Base-by-base conservation (phyloP, 805 yeast genomes). In the Metschnikowia continentalis region DNA sequence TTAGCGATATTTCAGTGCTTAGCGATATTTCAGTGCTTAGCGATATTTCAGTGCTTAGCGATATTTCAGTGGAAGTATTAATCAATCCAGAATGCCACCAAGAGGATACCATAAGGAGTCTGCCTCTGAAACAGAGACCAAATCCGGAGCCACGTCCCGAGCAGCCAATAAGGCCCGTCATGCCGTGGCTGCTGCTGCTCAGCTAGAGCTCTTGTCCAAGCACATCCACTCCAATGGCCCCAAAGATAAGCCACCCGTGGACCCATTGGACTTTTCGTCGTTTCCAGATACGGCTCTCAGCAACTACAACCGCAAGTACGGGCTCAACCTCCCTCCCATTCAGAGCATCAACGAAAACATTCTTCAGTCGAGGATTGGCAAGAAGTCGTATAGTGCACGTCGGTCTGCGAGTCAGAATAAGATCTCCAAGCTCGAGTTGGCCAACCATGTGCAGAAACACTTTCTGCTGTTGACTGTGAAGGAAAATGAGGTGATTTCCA, bases 401-500 rank as follows among this genome's bases (percentile, higher is more conserved):
- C 58, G 55, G 45, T 49, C 57, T 7, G 56, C 64, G 37, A 64
- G 64, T 19, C 38, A 32, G 17, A 73, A 73, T 43, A 68, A 88
- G 42, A 73, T 84, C 7, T 61, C 82, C 43, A 86, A 84, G 64
- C 70, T 70, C 3, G 88, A 83, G 54, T 74, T 86, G 32, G 86
- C 89, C 0, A 66, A 65, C 2, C 77, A 76, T 23, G 82, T 84
- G 23, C 84, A 82, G 67, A 79, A 77, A 49, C 97, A 92, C 66
- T 89, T 91, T 59, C 60, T 76, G 55, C 72, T 65, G 47, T 53
- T 72, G 23, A 76, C 79, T 11, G 82, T 83, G 3, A 83, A 88
- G 59, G 99, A 92, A 62, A 82, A 85, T 51, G 98, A 92, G 60
- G 82, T 87, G 32, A 83, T 92, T 37, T 89, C 96, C 35, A 90